phyloP scores from a whole-genome alignment of 805 yeast species.

The Cephaloascus albidus region DNA sequence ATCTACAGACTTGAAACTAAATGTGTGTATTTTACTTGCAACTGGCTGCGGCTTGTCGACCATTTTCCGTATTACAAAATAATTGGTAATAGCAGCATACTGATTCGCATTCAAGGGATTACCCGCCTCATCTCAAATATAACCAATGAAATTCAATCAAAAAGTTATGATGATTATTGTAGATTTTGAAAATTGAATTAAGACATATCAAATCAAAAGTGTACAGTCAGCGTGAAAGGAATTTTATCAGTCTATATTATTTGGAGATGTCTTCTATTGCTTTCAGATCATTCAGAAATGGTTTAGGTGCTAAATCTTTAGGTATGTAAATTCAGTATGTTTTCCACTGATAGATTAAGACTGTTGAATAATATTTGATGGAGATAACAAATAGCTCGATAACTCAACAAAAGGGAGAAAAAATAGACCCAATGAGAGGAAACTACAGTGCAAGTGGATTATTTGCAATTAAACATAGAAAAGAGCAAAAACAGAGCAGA shows the following conservation, averaged over 20 bases:
- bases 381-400: neutral
- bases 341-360: no score
- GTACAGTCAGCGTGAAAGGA: no score
- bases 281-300: slow-evolving; percentile 34
- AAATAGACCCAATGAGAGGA: neutral
- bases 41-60: no score
- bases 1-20: no score
- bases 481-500: neutral
- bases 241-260: neutral
- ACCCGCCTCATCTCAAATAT: neutral
- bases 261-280: slow-evolving; percentile 27
- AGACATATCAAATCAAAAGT: slow-evolving; percentile 2
- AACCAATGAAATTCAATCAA: slow-evolving; percentile 5
- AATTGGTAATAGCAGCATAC: no score
- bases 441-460: neutral
- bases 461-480: neutral
- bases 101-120: neutral
- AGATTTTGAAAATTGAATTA: neutral
- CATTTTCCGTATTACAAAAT: no score
- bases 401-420: neutral
- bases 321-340: no score
- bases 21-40: no score
- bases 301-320: slow-evolving; percentile 22
- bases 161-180: slow-evolving; percentile 1
- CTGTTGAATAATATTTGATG: no score